Conservation (phyloP, 2,329 filamentous ascomycete genomes). For the Pestalotiopsis sp. region DNA sequence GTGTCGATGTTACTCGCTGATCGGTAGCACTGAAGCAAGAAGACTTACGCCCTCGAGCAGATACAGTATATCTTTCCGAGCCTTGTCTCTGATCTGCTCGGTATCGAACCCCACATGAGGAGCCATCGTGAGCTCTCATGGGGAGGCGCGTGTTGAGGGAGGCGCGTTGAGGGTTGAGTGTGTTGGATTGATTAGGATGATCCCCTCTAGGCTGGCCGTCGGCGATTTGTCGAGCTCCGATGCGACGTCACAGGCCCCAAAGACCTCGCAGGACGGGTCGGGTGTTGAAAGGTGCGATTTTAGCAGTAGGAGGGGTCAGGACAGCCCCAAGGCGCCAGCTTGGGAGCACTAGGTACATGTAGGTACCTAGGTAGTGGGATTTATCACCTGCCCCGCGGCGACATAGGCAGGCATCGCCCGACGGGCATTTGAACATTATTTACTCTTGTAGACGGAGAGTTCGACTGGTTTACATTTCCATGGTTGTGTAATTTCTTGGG, state of each 20-base stretch:
- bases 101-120: slow-evolving; percentile 73
- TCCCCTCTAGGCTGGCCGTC: slow-evolving; percentile 1
- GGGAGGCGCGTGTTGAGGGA: slow-evolving; percentile 22
- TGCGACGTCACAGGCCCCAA: slow-evolving; percentile 15
- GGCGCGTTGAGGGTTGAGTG: background rate
- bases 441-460: too few relatives aligned
- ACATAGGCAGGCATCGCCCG: too few relatives aligned
- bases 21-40: slow-evolving; percentile 23
- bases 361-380: too few relatives aligned
- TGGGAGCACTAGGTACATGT: too few relatives aligned
- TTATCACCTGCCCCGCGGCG: too few relatives aligned
- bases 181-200: slow-evolving; percentile 1
- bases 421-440: too few relatives aligned
- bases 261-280: background rate
- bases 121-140: slow-evolving; percentile 66
- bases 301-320: background rate
- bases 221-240: slow-evolving; percentile 19
- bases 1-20: slow-evolving; percentile 20
- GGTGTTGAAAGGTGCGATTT: background rate
- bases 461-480: too few relatives aligned
- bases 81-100: slow-evolving; percentile 77
- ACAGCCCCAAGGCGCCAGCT: background rate
- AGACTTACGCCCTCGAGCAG: slow-evolving; percentile 91
- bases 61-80: slow-evolving; percentile 85
- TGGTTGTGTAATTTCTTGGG: too few relatives aligned